Evolutionary conservation across 1,284 basidiomycete genomes (phyloP), one percentile per base, ranked within the genome.

Genomic region (Sporisorium exsertum): DNA sequence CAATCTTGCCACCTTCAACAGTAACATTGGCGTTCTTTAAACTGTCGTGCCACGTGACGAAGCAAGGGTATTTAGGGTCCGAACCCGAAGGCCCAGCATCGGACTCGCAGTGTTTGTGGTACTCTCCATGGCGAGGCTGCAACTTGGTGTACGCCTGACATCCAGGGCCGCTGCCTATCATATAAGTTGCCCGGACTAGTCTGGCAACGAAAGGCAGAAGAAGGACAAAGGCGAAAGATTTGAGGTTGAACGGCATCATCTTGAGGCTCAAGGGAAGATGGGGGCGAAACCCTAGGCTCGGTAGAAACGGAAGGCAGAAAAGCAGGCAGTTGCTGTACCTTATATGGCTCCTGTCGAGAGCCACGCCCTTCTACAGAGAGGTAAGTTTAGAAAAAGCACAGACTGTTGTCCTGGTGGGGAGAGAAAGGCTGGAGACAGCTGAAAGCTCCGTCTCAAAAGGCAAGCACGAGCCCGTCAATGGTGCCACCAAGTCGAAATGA

Each of bases 11-110:
- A 9, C 20, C 15, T 8, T 15, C 40, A 2, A 59, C 12, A 0
- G n/a, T 22, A 26, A 52, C 61, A 1, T 29, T 27, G 29, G 43
- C 40, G 12, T 15, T 12, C 1, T 0, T 7, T 45, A 64, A 26
- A n/a, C 43, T 24, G 2, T 12, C 22, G 22, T 10, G 18, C 61
- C 62, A 70, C 32, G 64, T 42, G 6, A 54, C 43, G 35, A 64
- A 64, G 35, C 67, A 70, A 16, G 67, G 67, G 58, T 61, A 64
- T 4, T 54, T 56, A 13, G 53, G 58, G 15, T 64, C 61, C 1
- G 37, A 15, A 0, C 53, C 61, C 0, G 18, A 22, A 0, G 20
- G 20, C 4, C 59, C 60, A 2, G 60, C 6, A 2, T 61, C 67
- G 5, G 33, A 42, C 40, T 64, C 67, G 26, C 67, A 70, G 32